phyloP scores from a whole-genome alignment of 352 stramenopile species.

The Blastocystis hominis region DNA sequence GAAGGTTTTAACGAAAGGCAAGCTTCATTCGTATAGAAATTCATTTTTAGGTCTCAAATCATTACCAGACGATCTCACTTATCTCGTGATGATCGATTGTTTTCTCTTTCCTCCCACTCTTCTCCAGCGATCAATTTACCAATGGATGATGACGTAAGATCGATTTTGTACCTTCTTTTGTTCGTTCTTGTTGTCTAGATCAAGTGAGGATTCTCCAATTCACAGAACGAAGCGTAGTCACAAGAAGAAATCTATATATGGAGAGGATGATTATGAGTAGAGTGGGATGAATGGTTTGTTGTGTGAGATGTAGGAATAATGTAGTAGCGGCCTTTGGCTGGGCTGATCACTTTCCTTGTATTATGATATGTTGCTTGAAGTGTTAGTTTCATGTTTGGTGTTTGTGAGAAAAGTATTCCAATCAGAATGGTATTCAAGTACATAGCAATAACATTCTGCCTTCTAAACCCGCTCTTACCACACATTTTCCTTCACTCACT shows the following conservation, averaged over 20 bases:
- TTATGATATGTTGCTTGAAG: neutral
- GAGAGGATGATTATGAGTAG: constrained; percentile 51
- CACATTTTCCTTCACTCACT: neutral
- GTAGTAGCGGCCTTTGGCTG: neutral
- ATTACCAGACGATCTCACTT: neutral
- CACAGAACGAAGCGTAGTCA: constrained; percentile 36
- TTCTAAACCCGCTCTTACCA: neutral
- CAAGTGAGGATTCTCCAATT: neutral
- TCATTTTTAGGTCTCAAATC: neutral
- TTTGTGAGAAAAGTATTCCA: neutral
- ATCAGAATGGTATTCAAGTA: neutral
- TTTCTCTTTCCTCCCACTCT: constrained; percentile 37
- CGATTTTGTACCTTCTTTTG: neutral
- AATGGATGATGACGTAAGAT: constrained; percentile 9
- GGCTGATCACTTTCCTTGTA: neutral
- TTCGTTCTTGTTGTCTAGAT: neutral
- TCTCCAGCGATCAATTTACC: constrained; percentile 47
- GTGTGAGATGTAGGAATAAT: too few relatives aligned
- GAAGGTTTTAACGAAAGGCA: constrained; percentile 29
- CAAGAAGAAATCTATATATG: constrained; percentile 31
- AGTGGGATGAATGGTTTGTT: too few relatives aligned
- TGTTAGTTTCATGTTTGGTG: neutral
- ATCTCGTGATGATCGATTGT: constrained; percentile 33
- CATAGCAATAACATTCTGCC: neutral
- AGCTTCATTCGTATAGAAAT: neutral